phyloP scores from a whole-genome alignment of 108 stramenopile genomes.

The Cyclotella sp. region DNA sequence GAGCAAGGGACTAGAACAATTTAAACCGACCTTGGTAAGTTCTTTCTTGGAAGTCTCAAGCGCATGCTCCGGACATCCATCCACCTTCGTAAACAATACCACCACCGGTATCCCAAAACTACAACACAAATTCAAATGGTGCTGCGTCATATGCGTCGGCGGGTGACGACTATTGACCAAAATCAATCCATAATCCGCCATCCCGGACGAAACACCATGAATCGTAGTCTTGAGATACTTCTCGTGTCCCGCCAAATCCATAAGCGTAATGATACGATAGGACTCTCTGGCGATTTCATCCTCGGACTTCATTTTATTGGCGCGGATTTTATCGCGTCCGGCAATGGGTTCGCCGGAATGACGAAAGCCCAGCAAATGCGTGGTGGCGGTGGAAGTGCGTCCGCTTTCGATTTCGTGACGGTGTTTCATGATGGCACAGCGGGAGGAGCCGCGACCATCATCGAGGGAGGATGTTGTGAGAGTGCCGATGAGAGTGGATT shows the following conservation, averaged over 20 bases:
- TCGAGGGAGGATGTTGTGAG: constrained; percentile 91
- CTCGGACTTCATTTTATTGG: constrained; percentile 77
- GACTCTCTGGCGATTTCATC: constrained; percentile 86
- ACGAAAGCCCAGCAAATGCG: constrained; percentile 94
- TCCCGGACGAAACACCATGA: constrained; percentile 94
- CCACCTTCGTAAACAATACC: constrained; percentile 96
- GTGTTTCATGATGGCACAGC: constrained; percentile 95
- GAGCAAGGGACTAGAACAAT: neutral
- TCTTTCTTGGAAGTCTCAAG: constrained; percentile 90
- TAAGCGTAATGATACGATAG: constrained; percentile 89
- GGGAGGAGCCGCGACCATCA: constrained; percentile 95
- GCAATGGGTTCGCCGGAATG: constrained; percentile 82
- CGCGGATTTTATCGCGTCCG: constrained; percentile 66
- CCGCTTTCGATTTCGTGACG: constrained; percentile 98
- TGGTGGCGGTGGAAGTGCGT: constrained; percentile 93
- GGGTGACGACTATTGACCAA: constrained; percentile 97
- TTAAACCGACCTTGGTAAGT: constrained; percentile 54
- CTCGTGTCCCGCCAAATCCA: constrained; percentile 99
- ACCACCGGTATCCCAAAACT: constrained; percentile 94
- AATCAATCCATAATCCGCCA: constrained; percentile 96
- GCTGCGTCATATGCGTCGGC: constrained; percentile 98
- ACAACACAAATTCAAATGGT: constrained; percentile 97
- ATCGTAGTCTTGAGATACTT: constrained; percentile 99
- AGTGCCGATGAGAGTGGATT: constrained; percentile 95
- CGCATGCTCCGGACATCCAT: constrained; percentile 95